Base-by-base conservation (phyloP, 192 early-diverging fungal species). In the Phycomyces blakesleeanus region DNA sequence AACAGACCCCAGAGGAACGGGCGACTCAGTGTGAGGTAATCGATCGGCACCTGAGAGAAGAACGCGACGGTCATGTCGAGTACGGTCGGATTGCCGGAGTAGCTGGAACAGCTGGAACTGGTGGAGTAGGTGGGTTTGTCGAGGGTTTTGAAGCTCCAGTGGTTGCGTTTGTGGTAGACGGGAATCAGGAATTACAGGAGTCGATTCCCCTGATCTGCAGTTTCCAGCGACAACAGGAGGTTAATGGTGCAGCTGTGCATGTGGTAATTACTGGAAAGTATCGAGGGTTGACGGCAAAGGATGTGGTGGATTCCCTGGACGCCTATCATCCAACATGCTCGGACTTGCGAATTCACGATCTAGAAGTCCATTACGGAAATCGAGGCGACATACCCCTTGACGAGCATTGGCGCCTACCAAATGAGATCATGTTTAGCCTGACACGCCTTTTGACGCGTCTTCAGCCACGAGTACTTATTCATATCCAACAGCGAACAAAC, bases 381-480 rank as follows among this genome's bases (percentile, higher is more conserved):
- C 29, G 7, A 7, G 29, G 7, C 29, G 7, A 34, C 7, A 34
- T 37, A 2, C 61, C 71, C 12, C 20, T 14, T 1, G 52, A 51
- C 7, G 63, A 64, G 34, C 63, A 61, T 53, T 55, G 64, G 24
- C n/a, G 61, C 20, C 51, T 71, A 5, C 50, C 72, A 18, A 61
- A 58, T 0, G 53, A 54, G 22, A 54, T 74, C 12, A 51, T 61
- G n/a, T 65, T 66, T 7, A 61, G 71, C 34, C 57, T 62, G 25
- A 61, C 66, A 59, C 65, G 68, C 6, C 54, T 78, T 20, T 60
- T 81, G 38, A 50, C 55, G 44, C 55, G 66, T 14, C 51, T 77
- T 5, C 59, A 66, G 0, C 78, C 81, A 2, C 66, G 66, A 9
- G 47, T 78, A 9, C 26, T 82, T 9, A 67, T 82, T 57, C 73